These are phyloP conservation scores for Malus hybrid DNA, from an alignment of 331 rosid species.

Conservation along the genomic window DNA sequence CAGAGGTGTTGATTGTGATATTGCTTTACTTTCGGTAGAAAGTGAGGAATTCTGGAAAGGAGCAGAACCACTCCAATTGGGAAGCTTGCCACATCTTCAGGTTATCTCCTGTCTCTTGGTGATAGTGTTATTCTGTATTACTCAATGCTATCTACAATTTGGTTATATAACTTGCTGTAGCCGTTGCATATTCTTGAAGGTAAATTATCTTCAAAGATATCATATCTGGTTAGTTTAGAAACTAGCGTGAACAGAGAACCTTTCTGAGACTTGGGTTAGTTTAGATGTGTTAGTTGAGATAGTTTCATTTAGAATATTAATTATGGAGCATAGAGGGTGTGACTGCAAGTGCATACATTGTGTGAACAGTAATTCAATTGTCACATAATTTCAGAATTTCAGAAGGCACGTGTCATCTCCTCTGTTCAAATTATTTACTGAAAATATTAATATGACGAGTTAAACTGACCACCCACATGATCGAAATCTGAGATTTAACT, in stretches of 20 bases:
- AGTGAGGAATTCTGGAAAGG: slow-evolving; percentile 88
- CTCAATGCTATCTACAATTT: not conserved
- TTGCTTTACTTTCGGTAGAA: slow-evolving; percentile 97
- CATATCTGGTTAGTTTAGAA: slow-evolving; percentile 3
- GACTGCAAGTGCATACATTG: not conserved
- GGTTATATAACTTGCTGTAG: not conserved
- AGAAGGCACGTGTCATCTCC: not conserved
- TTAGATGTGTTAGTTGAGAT: not conserved
- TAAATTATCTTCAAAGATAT: not conserved
- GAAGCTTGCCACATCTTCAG: slow-evolving; percentile 96
- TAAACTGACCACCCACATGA: not conserved
- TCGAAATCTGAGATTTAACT: not conserved
- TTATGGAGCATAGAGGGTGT: not conserved
- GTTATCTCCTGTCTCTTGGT: slow-evolving; percentile 27
- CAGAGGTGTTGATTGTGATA: slow-evolving; percentile 88
- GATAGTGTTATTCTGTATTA: not conserved
- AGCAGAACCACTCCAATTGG: slow-evolving; percentile 73
- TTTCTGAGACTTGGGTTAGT: slow-evolving; percentile 4
- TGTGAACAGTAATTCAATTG: not conserved
- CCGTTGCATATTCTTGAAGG: not conserved
- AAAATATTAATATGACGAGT: not conserved
- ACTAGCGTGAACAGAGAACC: not conserved
- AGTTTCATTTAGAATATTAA: not conserved
- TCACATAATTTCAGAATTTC: not conserved
- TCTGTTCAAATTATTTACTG: not conserved